phyloP scores from a whole-genome alignment of 768 basidiomycete genomes.

The Suillus discolor region DNA sequence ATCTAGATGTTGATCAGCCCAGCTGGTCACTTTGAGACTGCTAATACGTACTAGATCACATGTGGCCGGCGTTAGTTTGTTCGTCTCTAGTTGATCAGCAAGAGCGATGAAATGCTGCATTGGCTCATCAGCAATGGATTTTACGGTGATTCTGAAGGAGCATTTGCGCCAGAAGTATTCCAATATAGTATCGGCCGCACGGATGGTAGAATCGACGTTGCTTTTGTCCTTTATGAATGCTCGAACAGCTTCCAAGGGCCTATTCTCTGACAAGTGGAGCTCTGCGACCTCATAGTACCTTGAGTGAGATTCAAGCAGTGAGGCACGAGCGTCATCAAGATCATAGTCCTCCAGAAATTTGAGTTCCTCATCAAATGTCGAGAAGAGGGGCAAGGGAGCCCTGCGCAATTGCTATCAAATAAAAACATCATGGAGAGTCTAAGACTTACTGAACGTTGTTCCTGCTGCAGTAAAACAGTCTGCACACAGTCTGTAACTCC shows the following conservation, averaged over 20 bases:
- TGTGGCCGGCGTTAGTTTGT: slow-evolving; percentile 11
- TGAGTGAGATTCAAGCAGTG: slow-evolving; percentile 44
- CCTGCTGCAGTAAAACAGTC: slow-evolving; percentile 46
- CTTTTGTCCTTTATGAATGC: slow-evolving; percentile 41
- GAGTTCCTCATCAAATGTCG: slow-evolving; percentile 51
- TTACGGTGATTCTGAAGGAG: slow-evolving; percentile 39
- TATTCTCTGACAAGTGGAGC: slow-evolving; percentile 51
- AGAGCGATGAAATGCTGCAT: slow-evolving; percentile 29
- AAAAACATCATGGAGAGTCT: neutral
- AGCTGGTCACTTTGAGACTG: slow-evolving; percentile 20
- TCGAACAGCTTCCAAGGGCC: slow-evolving; percentile 47
- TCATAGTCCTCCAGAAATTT: slow-evolving; percentile 58
- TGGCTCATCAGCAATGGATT: slow-evolving; percentile 1
- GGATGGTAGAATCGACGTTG: slow-evolving; percentile 28
- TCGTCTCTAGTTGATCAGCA: slow-evolving; percentile 17
- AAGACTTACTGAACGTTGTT: slow-evolving; percentile 30
- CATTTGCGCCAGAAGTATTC: slow-evolving; percentile 48
- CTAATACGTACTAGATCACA: slow-evolving; percentile 17
- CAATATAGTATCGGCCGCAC: slow-evolving; percentile 43
- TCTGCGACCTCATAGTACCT: slow-evolving; percentile 52
- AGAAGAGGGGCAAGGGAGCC: slow-evolving; percentile 49
- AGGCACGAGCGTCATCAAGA: slow-evolving; percentile 50
- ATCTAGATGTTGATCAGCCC: slow-evolving; percentile 18
- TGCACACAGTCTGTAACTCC: slow-evolving; percentile 47
- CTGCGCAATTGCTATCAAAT: slow-evolving; percentile 34